Conservation (phyloP, 148 eudicot genomes). For the Camellia granthamiana region DNA sequence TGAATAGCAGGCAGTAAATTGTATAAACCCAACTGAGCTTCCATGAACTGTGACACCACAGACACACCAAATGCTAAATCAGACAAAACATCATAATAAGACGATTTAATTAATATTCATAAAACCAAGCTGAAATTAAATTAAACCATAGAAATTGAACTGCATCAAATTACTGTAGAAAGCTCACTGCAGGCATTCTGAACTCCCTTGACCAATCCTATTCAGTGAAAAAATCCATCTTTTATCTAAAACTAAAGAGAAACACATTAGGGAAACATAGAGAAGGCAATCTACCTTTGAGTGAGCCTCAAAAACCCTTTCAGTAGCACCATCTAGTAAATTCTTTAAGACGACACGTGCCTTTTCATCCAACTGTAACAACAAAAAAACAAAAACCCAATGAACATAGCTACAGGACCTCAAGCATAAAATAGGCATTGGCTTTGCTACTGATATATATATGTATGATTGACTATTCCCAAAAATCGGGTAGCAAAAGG, state of each 20-base stretch:
- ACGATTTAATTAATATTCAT: neutral
- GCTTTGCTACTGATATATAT: neutral
- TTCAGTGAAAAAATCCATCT: neutral
- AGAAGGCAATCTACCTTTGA: conserved; percentile 24
- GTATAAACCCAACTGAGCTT: conserved; percentile 11
- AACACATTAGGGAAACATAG: neutral
- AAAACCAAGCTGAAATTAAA: neutral
- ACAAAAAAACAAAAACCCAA: neutral
- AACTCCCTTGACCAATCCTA: neutral
- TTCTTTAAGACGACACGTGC: conserved; percentile 26
- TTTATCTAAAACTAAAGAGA: neutral
- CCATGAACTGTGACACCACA: conserved; percentile 9
- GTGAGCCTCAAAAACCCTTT: conserved; percentile 28
- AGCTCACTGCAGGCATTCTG: neutral
- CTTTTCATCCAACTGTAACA: conserved; percentile 34
- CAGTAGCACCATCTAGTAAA: conserved; percentile 33
- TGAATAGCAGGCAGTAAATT: conserved; percentile 5
- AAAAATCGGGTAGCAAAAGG: neutral
- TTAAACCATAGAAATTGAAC: neutral
- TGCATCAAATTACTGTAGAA: neutral
- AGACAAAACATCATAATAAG: neutral
- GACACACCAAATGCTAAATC: neutral
- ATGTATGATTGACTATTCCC: neutral
- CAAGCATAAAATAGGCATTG: neutral
- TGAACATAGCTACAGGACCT: neutral